Evolutionary conservation across 164 flowering plant species (phyloP), one percentile per base, ranked within the genome.

Genomic region (Magnolia kwangsiensis): DNA sequence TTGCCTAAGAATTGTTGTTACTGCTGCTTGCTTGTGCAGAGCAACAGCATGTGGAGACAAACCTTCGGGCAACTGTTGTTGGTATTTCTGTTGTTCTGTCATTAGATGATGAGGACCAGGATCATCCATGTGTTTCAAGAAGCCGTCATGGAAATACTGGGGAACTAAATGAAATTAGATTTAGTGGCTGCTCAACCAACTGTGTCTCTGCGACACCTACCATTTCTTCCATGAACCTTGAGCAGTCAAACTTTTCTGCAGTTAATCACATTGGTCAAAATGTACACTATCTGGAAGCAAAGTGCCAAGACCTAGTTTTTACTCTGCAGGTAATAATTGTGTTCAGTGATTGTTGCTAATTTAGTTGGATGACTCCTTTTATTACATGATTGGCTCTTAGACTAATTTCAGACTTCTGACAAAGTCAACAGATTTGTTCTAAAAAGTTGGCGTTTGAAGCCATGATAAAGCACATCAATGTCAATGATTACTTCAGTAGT

Each of bases 41-140:
- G 78, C 92, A 89, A 81, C 88, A 89, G 83, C 93, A 85, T 79
- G 82, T 89, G 73, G 89, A 91, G 83, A 92, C 91, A 59, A 92
- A 87, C 80, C 78, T 94, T 14, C 90, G 80, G 81, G 94, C 90
- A 72, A 82, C 84, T 37, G 21, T 93, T 77, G 80, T 89, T 79
- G 90, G 90, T 69, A 72, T 93, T 74, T 88, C 96, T 65, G 67
- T 93, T 71, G 69, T 86, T 14, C 83, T 94, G 64, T 86, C 87
- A 45, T 89, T 94, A 58, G 73, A 84, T 73, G 96, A 94, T 82
- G 96, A 90, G 78, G 80, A 82, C 73, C 76, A 78, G 73, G 71
- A 75, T 58, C 76, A 78, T 72, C 27, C 76, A 21, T 72, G 63
- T 63, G 80, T 79, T 58, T 37, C 31, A 73, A 71, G 66, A 50